phyloP scores from a whole-genome alignment of 495 filamentous ascomycete genomes.

The Lentithecium fluviatile region DNA sequence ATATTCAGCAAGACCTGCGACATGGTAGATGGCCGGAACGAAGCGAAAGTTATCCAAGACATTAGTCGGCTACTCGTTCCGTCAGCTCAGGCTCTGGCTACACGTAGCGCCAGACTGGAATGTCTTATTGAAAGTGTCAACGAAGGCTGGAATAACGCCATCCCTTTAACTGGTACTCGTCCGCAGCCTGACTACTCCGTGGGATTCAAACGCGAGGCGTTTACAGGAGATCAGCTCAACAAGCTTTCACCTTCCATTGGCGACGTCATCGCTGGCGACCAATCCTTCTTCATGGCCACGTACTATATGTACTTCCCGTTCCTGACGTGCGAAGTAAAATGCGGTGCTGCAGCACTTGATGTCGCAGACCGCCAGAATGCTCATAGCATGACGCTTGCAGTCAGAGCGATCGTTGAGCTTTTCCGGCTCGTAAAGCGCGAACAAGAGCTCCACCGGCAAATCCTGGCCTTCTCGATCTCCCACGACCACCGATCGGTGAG shows the following conservation, averaged over 20 bases:
- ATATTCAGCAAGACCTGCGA: conserved; percentile 20
- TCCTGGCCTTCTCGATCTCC: conserved; percentile 51
- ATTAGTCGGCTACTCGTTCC: conserved; percentile 30
- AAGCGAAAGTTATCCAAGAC: conserved; percentile 33
- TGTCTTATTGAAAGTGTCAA: conserved; percentile 31
- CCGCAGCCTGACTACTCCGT: conserved; percentile 36
- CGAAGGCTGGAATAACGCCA: conserved; percentile 33
- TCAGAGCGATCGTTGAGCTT: conserved; percentile 43
- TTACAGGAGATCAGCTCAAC: conserved; percentile 18
- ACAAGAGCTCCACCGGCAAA: conserved; percentile 45
- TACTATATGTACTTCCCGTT: conserved; percentile 47
- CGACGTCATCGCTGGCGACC: conserved; percentile 9
- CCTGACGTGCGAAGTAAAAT: conserved; percentile 46
- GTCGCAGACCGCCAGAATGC: conserved; percentile 45
- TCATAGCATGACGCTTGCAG: conserved; percentile 42
- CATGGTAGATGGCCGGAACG: conserved; percentile 19
- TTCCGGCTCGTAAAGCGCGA: conserved; percentile 39
- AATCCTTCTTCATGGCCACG: conserved; percentile 27
- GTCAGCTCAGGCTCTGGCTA: conserved; percentile 28
- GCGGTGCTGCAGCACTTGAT: conserved; percentile 39
- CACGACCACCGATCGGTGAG: conserved; percentile 45
- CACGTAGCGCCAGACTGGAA: conserved; percentile 19
- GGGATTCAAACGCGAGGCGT: conserved; percentile 33
- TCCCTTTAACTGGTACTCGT: conserved; percentile 28
- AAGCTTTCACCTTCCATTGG: conserved; percentile 16